phyloP scores from a whole-genome alignment of 2,329 filamentous ascomycete species.

The Fusarium ambrosium region DNA sequence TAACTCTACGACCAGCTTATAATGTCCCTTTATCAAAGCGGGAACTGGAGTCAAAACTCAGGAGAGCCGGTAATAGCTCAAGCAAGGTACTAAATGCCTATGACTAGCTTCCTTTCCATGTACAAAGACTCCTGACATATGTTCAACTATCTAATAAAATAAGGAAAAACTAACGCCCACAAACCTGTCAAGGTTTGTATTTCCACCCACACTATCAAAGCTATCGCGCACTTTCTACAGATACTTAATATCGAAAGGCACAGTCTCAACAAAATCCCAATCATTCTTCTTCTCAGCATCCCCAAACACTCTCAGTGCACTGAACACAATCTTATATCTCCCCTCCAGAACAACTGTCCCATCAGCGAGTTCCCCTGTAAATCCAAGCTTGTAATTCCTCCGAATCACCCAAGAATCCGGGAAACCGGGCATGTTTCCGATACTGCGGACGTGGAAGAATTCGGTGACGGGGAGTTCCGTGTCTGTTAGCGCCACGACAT shows the following conservation, averaged over 20 bases:
- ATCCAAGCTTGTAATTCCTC: background rate
- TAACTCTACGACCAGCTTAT: background rate
- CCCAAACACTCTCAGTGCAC: background rate
- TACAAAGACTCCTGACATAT: fast-evolving
- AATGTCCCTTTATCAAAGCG: background rate
- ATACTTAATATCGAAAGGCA: conserved; percentile 20
- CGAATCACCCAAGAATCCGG: background rate
- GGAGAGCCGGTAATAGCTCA: background rate
- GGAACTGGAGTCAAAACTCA: background rate
- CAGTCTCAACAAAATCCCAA: background rate
- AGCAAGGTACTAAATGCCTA: no score
- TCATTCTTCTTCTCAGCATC: background rate
- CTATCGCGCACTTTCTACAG: background rate
- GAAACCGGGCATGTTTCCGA: background rate
- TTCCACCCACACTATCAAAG: background rate
- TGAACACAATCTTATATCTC: background rate
- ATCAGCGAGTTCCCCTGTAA: background rate
- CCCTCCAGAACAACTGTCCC: background rate
- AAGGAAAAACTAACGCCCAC: no score
- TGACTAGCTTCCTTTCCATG: background rate
- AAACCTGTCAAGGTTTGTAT: no score
- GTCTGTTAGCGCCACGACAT: background rate
- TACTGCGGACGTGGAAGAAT: background rate
- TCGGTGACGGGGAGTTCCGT: background rate
- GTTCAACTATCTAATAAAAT: background rate